Base-by-base conservation (phyloP, 2,329 filamentous ascomycete species). In the Fusarium torulosum region DNA sequence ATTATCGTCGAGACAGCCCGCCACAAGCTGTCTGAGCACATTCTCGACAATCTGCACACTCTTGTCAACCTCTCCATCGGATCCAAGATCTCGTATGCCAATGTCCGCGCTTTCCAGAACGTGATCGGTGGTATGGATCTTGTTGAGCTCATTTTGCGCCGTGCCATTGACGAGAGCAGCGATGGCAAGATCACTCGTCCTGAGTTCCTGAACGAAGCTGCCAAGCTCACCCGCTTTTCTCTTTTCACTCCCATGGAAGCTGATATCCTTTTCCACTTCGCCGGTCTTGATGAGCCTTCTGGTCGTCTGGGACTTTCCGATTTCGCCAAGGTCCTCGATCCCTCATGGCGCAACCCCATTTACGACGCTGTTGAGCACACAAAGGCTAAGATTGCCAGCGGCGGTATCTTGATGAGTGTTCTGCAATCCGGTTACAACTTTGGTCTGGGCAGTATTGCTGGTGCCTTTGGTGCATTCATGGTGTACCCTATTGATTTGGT, bases 401-500 rank as follows among this genome's bases (percentile, higher is more conserved):
- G 70, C 41, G 59, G 75, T 20, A 72, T 94, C 63, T 71, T 96
- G 17, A 81, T 89, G 66, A 82, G 87, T 55, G 76, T 93, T 31
- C 56, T 75, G 40, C 73, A 94, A 76, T 97, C 94, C 2, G 87
- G 85, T 3, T 96, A 97, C 79, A 94, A 97, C 84, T 99, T 99
- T 77, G 89, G 83, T 4, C 88, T 99, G 8, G 96, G 96, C 61
- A 94, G 92, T 77, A 72, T 97, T 71, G 96, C 96, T 9, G 96
- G 96, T 80, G 96, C 96, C 11, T 99, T 99, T 77, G 96, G 96
- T 78, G 96, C 96, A 14, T 98, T 99, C 79, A 97, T 99, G 93
- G 96, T 99, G 53, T 99, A 99, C 79, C 96, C 96, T 23, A 98
- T 99, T 76, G 96, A 99, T 82, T 83, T 99, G 64, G 96, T 99